Evolutionary conservation across 768 basidiomycete genomes (phyloP), one percentile per base, ranked within the genome.

Genomic region (Panellus pusillus): DNA sequence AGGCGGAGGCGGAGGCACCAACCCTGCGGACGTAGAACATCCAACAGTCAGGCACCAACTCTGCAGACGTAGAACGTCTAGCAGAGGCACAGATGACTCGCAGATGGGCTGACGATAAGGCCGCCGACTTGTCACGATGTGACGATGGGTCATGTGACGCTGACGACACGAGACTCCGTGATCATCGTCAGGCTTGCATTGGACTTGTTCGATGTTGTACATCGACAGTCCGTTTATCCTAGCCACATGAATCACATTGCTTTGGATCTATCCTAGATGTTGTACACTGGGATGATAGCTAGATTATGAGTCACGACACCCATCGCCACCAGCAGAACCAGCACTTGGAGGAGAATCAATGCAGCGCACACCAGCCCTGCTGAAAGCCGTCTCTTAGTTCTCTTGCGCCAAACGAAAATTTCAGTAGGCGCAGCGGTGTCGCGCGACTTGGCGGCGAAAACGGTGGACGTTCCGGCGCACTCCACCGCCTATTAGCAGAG

Each of bases 381-480:
- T n/a, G 13, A 31, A 45, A 51, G 41, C 40, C 39, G 45, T 31
- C 42, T 37, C 55, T 47, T 31, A 14, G 18, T 52, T 45, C 39
- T 52, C 28, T 47, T 51, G 35, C 50, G 50, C 50, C 50, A 57
- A 44, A 57, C 14, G 15, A 47, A 52, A 48, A 52, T 57, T 13
- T 47, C 15, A 50, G 52, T 57, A 14, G 35, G 17, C n/a, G 44
- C 45, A 6, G 1, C 50, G 36, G 46, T 36, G 18, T 57, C 50
- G 44, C 46, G 45, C 36, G 46, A 57, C 36, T 44, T 57, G 29
- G 55, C 55, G 6, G 50, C 55, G 28, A 52, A 57, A 32, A 57
- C 45, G 18, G 45, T 57, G 27, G 50, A 20, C 36, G 31, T 40
- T 38, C 50, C 55, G 14, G 50, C 45, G 27, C 55, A 52, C 11